A percentile compares a stretch with the other conserved stretches of the same genome.
Conservation (phyloP, 345 rosid species). For the Erysimum cheiranthoides region DNA sequence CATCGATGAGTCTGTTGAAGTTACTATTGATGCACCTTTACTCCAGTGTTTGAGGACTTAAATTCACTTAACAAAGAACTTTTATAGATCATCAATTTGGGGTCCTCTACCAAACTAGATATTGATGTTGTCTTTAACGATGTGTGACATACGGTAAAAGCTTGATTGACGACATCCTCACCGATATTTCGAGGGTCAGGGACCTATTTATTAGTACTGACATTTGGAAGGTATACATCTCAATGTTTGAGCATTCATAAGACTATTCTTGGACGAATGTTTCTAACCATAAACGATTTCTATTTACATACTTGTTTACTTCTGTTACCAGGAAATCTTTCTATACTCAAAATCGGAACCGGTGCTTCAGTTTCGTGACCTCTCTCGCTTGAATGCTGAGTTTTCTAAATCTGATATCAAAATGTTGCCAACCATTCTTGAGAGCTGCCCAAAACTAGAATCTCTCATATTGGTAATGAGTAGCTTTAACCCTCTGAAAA, state of each 20-base stretch:
- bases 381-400: not conserved
- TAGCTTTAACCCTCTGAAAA: no score
- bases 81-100: not conserved
- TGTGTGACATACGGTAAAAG: not conserved
- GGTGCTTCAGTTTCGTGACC: not conserved
- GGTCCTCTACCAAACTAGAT: not conserved
- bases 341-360: not conserved
- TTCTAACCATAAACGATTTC: not conserved
- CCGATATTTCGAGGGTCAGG: not conserved
- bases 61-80: not conserved
- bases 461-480: no score
- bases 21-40: conserved; percentile 28
- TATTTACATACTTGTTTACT: not conserved
- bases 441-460: no score
- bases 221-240: conserved; percentile 10
- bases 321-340: not conserved
- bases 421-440: no score
- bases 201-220: not conserved
- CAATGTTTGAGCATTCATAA: not conserved
- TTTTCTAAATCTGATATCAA: not conserved
- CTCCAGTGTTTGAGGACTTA: not conserved
- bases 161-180: not conserved
- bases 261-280: not conserved
- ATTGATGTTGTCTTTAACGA: not conserved
- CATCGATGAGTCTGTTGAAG: not conserved